A percentile compares a stretch with the other conserved stretches of the same genome.
phyloP scores from a whole-genome alignment of 2,329 filamentous ascomycete species.

The Apiospora hydei region DNA sequence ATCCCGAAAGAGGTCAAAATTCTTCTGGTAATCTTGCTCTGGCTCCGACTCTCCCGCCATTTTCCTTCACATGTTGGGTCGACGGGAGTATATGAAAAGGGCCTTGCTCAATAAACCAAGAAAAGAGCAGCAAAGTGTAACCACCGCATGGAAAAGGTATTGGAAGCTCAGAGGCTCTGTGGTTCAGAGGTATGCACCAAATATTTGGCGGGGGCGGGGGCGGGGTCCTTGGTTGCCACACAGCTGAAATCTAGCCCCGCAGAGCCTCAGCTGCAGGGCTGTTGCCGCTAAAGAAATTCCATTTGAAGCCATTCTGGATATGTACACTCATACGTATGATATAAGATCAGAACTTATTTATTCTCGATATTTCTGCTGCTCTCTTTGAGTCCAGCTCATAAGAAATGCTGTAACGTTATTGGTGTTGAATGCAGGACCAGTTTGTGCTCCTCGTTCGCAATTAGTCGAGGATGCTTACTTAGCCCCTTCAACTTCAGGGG shows the following conservation, averaged over 20 bases:
- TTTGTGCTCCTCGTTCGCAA: background rate
- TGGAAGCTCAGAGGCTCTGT: background rate
- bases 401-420: background rate
- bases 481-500: background rate
- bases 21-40: slow-evolving; percentile 43
- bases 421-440: background rate
- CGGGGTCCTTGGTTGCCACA: background rate
- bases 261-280: background rate
- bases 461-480: background rate
- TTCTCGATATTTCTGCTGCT: background rate
- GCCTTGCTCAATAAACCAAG: background rate
- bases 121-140: background rate
- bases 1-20: slow-evolving; percentile 76
- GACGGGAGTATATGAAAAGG: background rate
- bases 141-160: no score
- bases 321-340: background rate
- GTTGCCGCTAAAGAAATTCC: background rate
- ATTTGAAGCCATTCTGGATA: background rate
- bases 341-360: background rate
- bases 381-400: background rate
- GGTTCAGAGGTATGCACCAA: background rate
- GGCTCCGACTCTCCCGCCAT: background rate
- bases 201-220: background rate
- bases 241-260: background rate
- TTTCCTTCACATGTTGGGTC: background rate